A percentile compares a stretch with the other conserved stretches of the same genome.
Conservation (phyloP, 2,329 filamentous ascomycete genomes). For the Parafenestella ontariensis region DNA sequence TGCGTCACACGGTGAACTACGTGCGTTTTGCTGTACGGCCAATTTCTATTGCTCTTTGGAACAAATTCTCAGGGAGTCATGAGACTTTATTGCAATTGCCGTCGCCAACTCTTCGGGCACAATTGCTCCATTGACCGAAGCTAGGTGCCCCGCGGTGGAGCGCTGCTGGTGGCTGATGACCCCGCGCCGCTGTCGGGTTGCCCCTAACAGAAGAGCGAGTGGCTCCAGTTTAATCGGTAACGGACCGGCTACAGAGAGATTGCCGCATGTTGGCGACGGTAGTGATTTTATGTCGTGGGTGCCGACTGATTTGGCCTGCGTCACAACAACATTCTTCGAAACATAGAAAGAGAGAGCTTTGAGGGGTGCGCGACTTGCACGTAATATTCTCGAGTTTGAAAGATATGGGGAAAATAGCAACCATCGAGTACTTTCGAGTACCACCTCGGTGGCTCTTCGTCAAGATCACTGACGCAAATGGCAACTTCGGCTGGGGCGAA, state of each 20-base stretch:
- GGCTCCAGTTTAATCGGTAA: background rate
- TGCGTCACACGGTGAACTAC: slow-evolving; percentile 2
- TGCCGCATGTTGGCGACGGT: background rate
- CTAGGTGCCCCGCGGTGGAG: slow-evolving; percentile 30
- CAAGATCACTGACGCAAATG: slow-evolving; percentile 73
- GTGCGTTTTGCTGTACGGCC: slow-evolving; percentile 1
- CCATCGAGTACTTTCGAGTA: slow-evolving; percentile 76
- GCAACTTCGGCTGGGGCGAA: slow-evolving; percentile 75
- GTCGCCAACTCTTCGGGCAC: slow-evolving; percentile 26
- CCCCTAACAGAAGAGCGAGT: slow-evolving; percentile 4
- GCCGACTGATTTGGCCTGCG: background rate
- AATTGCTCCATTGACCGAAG: slow-evolving; percentile 36
- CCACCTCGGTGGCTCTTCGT: slow-evolving; percentile 80
- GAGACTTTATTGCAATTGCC: slow-evolving; percentile 14
- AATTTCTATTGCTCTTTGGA: background rate
- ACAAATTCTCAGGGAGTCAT: slow-evolving; percentile 8
- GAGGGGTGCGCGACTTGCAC: background rate
- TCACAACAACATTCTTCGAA: background rate
- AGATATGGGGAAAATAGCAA: slow-evolving; percentile 68
- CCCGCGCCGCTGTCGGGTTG: slow-evolving; percentile 37
- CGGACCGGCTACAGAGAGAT: no score
- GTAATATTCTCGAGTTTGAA: background rate
- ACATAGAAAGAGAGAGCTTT: slow-evolving; percentile 4
- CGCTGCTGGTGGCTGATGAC: slow-evolving; percentile 19
- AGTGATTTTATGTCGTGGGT: background rate